Evolutionary conservation across 768 basidiomycete genomes (phyloP).

Genomic region (Rhodotorula graminis): DNA sequence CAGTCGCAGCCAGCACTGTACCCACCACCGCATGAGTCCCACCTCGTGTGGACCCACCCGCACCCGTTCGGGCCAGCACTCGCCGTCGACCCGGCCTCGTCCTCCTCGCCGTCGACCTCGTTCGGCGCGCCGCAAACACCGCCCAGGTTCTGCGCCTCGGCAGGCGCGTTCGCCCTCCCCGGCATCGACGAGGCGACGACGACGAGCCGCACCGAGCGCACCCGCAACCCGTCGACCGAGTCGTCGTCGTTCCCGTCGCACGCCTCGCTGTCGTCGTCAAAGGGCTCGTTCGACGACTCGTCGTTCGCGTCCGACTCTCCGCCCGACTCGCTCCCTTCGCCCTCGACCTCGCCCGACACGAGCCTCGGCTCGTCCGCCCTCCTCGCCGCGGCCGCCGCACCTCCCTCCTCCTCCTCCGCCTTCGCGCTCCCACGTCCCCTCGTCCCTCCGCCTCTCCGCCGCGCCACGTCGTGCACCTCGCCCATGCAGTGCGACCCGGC

Average conservation of each 20-base stretch:
- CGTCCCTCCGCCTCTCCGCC: not conserved
- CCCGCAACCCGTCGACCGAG: slow-evolving; percentile 3
- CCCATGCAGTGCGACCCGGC: slow-evolving; percentile 6
- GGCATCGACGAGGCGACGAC: not conserved
- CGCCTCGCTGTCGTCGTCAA: slow-evolving; percentile 10
- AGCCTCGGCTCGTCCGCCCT: not conserved
- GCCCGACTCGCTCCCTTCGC: not conserved
- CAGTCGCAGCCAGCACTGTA: not conserved
- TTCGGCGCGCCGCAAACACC: not conserved
- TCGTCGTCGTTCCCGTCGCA: not conserved
- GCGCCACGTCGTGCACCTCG: slow-evolving; percentile 8
- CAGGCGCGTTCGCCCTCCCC: slow-evolving; percentile 12
- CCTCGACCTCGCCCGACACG: slow-evolving; percentile 12
- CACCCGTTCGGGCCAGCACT: not conserved
- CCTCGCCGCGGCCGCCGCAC: not conserved
- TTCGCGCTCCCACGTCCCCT: not conserved
- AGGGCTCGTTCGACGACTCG: slow-evolving; percentile 17
- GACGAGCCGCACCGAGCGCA: not conserved
- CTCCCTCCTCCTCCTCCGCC: not conserved
- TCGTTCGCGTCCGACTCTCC: slow-evolving; percentile 2
- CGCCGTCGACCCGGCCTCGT: too few species aligned
- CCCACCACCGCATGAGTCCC: not conserved
- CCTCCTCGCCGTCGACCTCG: not conserved
- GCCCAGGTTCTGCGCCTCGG: slow-evolving; percentile 6
- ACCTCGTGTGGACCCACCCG: not conserved